A percentile compares a stretch with the other conserved stretches of the same genome.
Evolutionary conservation across 331 rosid genomes (phyloP).

Genomic region (Spiraea crenata): DNA sequence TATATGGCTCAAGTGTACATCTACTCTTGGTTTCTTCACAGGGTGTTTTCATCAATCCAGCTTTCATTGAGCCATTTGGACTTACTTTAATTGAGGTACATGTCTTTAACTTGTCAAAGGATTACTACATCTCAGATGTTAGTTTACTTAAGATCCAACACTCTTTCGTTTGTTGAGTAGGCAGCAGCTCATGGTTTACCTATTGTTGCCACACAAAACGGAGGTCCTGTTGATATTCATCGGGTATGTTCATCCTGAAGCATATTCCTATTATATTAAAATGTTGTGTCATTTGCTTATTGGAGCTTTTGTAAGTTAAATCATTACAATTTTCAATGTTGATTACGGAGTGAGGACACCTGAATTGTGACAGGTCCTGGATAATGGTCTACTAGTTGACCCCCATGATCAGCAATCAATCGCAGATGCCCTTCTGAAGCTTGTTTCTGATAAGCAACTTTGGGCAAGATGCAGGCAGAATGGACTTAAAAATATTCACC

Average conservation of each 20-base stretch:
- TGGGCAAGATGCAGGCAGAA: constrained; percentile 60
- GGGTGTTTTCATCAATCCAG: constrained; percentile 69
- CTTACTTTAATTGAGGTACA: constrained; percentile 58
- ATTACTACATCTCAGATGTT: constrained; percentile 3
- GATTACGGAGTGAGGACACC: not conserved
- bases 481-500: constrained; percentile 60
- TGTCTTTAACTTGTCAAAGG: constrained; percentile 6
- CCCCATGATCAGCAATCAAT: constrained; percentile 56
- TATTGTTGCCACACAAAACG: constrained; percentile 56
- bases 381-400: constrained; percentile 53
- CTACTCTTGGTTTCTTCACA: constrained; percentile 17
- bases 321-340: constrained; percentile 9
- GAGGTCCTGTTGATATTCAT: constrained; percentile 59
- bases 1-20: constrained; percentile 6
- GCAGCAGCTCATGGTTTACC: constrained; percentile 68
- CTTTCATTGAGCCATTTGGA: constrained; percentile 60
- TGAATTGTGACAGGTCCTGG: constrained; percentile 43
- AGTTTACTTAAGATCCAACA: constrained; percentile 8
- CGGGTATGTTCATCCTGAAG: constrained; percentile 31
- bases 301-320: constrained; percentile 1
- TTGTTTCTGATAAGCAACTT: constrained; percentile 65
- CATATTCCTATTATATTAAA: constrained; percentile 10
- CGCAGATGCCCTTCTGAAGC: constrained; percentile 60
- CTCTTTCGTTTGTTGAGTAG: constrained; percentile 23
- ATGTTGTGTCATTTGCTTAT: not conserved